phyloP scores from a whole-genome alignment of 805 yeast genomes.

The Hanseniaspora lachancei region DNA sequence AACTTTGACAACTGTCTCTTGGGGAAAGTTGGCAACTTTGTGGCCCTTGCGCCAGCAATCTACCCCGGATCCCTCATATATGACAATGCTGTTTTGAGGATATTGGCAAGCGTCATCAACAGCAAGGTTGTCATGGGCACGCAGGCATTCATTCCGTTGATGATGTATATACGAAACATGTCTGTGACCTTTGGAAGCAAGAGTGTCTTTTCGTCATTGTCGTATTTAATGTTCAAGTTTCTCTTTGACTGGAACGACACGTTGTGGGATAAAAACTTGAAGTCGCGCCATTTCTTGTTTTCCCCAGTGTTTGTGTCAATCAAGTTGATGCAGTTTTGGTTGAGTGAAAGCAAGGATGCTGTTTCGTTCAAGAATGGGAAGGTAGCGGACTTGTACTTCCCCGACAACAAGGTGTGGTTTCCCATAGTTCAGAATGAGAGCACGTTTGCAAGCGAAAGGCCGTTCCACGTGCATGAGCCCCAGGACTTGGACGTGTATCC shows the following conservation, averaged over 20 bases:
- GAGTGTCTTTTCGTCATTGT: conserved; percentile 43
- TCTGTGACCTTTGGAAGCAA: conserved; percentile 32
- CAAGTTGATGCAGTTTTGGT: conserved; percentile 87
- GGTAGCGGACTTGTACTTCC: conserved; percentile 33
- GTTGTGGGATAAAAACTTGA: conserved; percentile 55
- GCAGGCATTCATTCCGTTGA: conserved; percentile 62
- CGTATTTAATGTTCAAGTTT: conserved; percentile 75
- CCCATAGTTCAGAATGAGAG: conserved; percentile 18
- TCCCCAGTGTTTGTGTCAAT: conserved; percentile 76
- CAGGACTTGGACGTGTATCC: conserved; percentile 38
- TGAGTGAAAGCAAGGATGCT: conserved; percentile 33
- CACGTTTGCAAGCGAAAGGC: conserved; percentile 14
- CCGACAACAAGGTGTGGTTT: conserved; percentile 45
- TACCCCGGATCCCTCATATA: conserved; percentile 70
- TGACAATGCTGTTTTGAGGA: conserved; percentile 45
- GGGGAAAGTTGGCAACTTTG: conserved; percentile 48
- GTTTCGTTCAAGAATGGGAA: conserved; percentile 31
- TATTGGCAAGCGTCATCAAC: conserved; percentile 43
- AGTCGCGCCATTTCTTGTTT: conserved; percentile 67
- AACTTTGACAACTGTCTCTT: conserved; percentile 28
- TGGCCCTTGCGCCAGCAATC: conserved; percentile 82
- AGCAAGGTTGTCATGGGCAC: conserved; percentile 53
- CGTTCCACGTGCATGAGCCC: conserved; percentile 20
- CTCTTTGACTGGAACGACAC: conserved; percentile 77
- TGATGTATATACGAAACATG: conserved; percentile 45